Base-by-base conservation (phyloP, 495 filamentous ascomycete species). In the Xylaria longipes region DNA sequence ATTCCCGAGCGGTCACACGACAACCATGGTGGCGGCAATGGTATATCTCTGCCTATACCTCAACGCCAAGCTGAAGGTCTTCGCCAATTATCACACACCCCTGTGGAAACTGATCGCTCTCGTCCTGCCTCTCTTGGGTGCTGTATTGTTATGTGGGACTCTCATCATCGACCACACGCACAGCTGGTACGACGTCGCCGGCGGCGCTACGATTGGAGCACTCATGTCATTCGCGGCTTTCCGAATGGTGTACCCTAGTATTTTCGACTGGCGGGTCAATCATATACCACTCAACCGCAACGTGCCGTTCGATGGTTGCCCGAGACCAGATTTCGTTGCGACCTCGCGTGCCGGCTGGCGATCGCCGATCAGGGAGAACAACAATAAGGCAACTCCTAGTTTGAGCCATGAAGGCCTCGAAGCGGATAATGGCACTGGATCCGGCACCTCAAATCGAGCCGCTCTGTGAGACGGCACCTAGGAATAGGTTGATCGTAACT, bases 31-130 rank as follows among this genome's bases (percentile, higher is more conserved):
- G 33, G 86, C 86, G 0, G 86, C 82, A 6, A 85, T 84, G 56
- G 78, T 87, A 22, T 88, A 83, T 73, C 73, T 87, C 17, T 86
- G 72, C 71, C 79, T 88, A 15, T 89, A 89, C 73, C 78, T 89
- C 12, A 89, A 89, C 72, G 87, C 85, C 39, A 88, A 87, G 76
- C 74, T 89, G 25, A 88, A 88, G 71, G 79, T 87, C 56, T 88
- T 84, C 72, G 77, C 82, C n/a, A 87, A 89, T 70, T 85, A 88
- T 72, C 86, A 87, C 57, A 82, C 87, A 3, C 79, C 84, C 11
- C 81, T 86, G 80, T 89, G 87, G 87, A 89, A 88, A 75, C 78
- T 88, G 8, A 77, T 85, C 37, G 80, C 80, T 6, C 72, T 84
- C 25, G 84, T 83, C 69, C 74, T 81, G 29, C 87, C 87, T 0